Base-by-base conservation (phyloP, 176 grass and related monocot genomes). In the Cocos nucifera region DNA sequence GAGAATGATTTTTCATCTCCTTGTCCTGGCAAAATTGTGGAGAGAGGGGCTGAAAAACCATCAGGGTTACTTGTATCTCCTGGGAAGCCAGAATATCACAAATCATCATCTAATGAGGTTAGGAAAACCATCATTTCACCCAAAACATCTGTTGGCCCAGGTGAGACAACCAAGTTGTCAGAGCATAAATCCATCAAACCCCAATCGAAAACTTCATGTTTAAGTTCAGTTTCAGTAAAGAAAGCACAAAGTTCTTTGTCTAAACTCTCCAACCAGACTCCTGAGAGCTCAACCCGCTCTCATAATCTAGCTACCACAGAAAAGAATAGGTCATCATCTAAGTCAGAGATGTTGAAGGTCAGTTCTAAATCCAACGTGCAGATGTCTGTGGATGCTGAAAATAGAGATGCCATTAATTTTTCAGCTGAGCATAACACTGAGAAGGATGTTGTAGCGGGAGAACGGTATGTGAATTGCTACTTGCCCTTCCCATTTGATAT, bases 281-380 rank as follows among this genome's bases (percentile, higher is more conserved):
- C 73, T 25, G 79, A 81, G 59, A 85, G 70, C 61, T 75, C 77
- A 56, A 61, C 49, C 15, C 69, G 75, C 53, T 79, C 64, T 59
- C 78, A 72, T 62, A 76, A 56, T 70, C 25, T 70, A 57, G 28
- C 44, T 62, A 26, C 63, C 25, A 65, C 69, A 54, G 84, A 88
- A 67, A 89, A 84, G 75, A 78, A 66, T 61, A 30, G 54, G 25
- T 32, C 78, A 66, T 19, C 72, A n/a, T 49, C 63, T 56, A 91
- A 92, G 76, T 82, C 81, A 72, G 92, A 85, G 64, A 84, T 80
- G 17, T 59, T 23, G 15, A 88, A 86, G 67, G 61, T 56, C 66
- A 79, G 55, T 49, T 50, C 39, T 50, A 95, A 87, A 71, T 53
- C 73, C 70, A 77, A 73, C 30, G 61, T 65, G 54, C 70, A 80